These are phyloP conservation scores for Taiozyma sp. DNA, from an alignment of 1,139 yeast species.

Conservation along the genomic window DNA sequence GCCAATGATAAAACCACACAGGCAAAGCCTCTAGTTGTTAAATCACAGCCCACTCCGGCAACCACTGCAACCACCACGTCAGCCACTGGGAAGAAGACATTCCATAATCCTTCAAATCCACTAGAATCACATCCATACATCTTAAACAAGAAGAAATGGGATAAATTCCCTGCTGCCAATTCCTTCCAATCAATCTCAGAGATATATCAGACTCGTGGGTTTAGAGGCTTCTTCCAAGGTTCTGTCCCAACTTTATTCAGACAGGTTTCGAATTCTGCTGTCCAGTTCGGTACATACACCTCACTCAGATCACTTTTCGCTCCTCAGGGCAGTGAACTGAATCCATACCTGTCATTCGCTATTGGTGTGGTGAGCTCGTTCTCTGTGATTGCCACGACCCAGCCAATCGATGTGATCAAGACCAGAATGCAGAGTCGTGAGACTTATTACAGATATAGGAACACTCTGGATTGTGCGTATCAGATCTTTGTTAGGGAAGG, in stretches of 20 bases:
- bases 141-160: constrained; percentile 34
- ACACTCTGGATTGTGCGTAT: constrained; percentile 70
- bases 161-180: constrained; percentile 50
- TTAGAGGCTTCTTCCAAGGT: constrained; percentile 79
- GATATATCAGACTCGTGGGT: constrained; percentile 72
- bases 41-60: not conserved
- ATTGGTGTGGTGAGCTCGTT: constrained; percentile 54
- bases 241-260: constrained; percentile 73
- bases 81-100: constrained; percentile 15
- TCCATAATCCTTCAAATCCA: constrained; percentile 14
- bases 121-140: constrained; percentile 21
- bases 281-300: constrained; percentile 81
- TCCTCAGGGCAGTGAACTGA: constrained; percentile 40
- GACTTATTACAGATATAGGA: constrained; percentile 53
- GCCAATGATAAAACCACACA: not conserved
- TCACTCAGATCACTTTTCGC: constrained; percentile 65
- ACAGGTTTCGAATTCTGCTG: constrained; percentile 75
- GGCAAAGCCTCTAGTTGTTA: not conserved
- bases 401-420: constrained; percentile 88
- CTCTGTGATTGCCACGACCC: constrained; percentile 76
- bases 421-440: constrained; percentile 83
- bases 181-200: constrained; percentile 52
- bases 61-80: not conserved
- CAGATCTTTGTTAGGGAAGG: constrained; percentile 70
- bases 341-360: constrained; percentile 44